A percentile compares a stretch with the other conserved stretches of the same genome.
Conservation (phyloP, 2,329 filamentous ascomycete genomes). For the Monilinia polystroma region DNA sequence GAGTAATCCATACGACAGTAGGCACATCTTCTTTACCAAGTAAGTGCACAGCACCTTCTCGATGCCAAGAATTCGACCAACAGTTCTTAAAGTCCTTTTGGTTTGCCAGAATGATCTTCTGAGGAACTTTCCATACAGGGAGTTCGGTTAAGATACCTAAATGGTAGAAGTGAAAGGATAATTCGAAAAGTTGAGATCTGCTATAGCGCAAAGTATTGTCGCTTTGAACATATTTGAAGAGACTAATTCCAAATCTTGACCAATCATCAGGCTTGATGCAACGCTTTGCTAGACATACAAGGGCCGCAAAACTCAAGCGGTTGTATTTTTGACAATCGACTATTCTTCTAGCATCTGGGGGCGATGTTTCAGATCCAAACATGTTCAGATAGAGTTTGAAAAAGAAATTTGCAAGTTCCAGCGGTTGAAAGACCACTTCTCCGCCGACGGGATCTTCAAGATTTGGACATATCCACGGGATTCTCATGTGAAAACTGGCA, state of each 20-base stretch:
- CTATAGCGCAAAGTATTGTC: not conserved
- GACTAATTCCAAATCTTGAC: not conserved
- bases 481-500: not conserved
- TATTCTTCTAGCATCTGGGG: too few species aligned
- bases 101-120: not conserved
- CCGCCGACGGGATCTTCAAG: not conserved
- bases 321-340: not conserved
- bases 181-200: not conserved
- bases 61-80: not conserved
- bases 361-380: not conserved
- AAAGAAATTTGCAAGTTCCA: constrained; percentile 6
- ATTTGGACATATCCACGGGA: constrained; percentile 9
- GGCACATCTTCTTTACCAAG: constrained; percentile 19
- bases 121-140: not conserved
- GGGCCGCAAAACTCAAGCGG: constrained; percentile 2
- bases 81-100: too few species aligned
- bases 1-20: constrained; percentile 17
- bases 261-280: not conserved
- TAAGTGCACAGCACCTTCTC: not conserved
- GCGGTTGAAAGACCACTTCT: not conserved
- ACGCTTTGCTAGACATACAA: constrained; percentile 8
- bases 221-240: not conserved
- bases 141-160: not conserved
- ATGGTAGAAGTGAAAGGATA: not conserved
- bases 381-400: constrained; percentile 5